Base-by-base conservation (phyloP, 2,329 filamentous ascomycete genomes). In the Aaosphaeria pasadenensis region DNA sequence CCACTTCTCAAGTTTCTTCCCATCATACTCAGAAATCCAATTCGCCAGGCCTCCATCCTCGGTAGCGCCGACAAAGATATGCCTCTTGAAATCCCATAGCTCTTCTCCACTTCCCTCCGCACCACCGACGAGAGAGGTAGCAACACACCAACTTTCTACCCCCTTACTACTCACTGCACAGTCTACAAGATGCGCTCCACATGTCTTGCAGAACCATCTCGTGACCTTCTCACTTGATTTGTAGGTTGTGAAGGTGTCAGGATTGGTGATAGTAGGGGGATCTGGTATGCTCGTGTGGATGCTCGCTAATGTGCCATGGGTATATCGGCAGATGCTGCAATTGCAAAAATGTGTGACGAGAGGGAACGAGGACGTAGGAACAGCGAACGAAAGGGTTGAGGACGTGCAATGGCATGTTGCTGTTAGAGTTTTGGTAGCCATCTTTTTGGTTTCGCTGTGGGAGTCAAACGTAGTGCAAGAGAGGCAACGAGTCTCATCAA, bases 151-250 rank as follows among this genome's bases (percentile, higher is more conserved):
- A 11, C 47, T 52, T 13, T 56, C 49, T 1, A 33, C 30, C 40
- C 33, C 36, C 29, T 45, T 39, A 1, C 24, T 30, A 7, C 11
- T 51, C 6, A 11, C 39, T 11, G 28, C 39, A 41, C 45, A 45
- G 31, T 63, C 56, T 1, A 62, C 29, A 47, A 71, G 55, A 24
- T 77, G 74, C 6, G 74, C 71, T 31, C 78, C 78, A 52, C 79
- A 82, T 28, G 63, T 76, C 11, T 60, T 61, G 60, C 79, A 82
- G 57, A 79, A 78, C 55, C 74, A 79, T 13, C 73, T 69, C 35
- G 60, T 73, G 30, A 75, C 53, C 7, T 63, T 54, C 7, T 70
- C 55, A 1, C 76, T 76, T 47, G 75, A 72, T 11, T 63, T 55
- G 54, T 79, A 82, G 42, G 66, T 51, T 5, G 63, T 71, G 4